Percentiles rank a stretch among this genome's conserved stretches.
These are phyloP conservation scores for Podaxis sp. DNA, from an alignment of 768 basidiomycete genomes.

Conservation along the genomic window DNA sequence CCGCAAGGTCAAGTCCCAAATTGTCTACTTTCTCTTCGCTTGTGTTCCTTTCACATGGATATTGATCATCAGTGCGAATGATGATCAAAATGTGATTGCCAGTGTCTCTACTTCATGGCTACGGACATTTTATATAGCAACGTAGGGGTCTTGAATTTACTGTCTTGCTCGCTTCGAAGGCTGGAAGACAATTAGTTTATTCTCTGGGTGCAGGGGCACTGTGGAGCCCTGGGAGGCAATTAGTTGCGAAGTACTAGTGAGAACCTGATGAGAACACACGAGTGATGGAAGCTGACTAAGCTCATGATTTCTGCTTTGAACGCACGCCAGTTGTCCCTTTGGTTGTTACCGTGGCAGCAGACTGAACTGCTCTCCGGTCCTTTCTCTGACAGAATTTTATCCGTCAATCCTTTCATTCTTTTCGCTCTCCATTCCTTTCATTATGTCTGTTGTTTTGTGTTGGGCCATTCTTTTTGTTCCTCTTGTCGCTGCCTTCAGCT, in stretches of 20 bases:
- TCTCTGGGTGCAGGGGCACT: too few relatives aligned
- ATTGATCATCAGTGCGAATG: too few relatives aligned
- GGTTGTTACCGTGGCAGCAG: constrained; percentile 10
- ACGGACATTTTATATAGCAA: too few relatives aligned
- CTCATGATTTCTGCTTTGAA: background rate
- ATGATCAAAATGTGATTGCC: too few relatives aligned
- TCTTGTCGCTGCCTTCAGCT: constrained; percentile 39
- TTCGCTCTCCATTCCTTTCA: constrained; percentile 11
- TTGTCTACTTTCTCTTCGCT: too few relatives aligned
- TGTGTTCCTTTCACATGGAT: too few relatives aligned
- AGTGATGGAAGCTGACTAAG: background rate
- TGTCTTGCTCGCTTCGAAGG: too few relatives aligned
- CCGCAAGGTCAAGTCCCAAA: too few relatives aligned
- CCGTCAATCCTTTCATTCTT: constrained; percentile 18
- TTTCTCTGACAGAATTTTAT: constrained; percentile 9
- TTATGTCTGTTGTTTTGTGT: constrained; percentile 16
- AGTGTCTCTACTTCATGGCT: too few relatives aligned
- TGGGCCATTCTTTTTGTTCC: constrained; percentile 20
- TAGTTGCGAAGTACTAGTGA: background rate
- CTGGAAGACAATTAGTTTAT: too few relatives aligned
- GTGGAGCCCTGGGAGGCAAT: background rate
- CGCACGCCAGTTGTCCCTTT: background rate
- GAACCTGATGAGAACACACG: background rate
- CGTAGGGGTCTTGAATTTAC: too few relatives aligned
- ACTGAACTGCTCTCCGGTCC: background rate